These are phyloP conservation scores for Myxozyma mucilagina DNA, from an alignment of 805 yeast species.

Conservation along the genomic window DNA sequence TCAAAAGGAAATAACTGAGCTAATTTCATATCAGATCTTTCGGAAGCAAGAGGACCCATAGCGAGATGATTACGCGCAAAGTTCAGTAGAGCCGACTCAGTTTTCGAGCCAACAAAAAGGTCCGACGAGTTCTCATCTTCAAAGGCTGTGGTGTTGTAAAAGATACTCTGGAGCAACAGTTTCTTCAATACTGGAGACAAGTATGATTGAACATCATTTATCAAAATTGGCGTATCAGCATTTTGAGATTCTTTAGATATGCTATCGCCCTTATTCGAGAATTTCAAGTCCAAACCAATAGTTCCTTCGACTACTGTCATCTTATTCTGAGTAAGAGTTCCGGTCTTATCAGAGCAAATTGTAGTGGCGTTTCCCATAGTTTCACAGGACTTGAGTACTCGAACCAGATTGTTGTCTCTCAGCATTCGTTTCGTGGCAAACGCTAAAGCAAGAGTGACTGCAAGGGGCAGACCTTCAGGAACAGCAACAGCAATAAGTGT, in stretches of 20 bases:
- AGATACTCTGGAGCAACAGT: slow-evolving; percentile 56
- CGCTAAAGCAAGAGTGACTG: slow-evolving; percentile 94
- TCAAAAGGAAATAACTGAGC: slow-evolving; percentile 87
- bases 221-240: slow-evolving; percentile 19
- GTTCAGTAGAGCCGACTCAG: slow-evolving; percentile 83
- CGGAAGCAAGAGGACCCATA: slow-evolving; percentile 48
- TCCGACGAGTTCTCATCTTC: slow-evolving; percentile 53
- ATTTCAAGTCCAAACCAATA: slow-evolving; percentile 54
- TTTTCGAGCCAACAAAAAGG: slow-evolving; percentile 85
- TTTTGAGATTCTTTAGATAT: not conserved
- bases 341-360: slow-evolving; percentile 95
- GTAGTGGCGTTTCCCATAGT: slow-evolving; percentile 99
- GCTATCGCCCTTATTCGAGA: slow-evolving; percentile 35
- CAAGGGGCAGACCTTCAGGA: slow-evolving; percentile 98
- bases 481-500: slow-evolving; percentile 96
- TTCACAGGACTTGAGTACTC: slow-evolving; percentile 91
- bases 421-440: slow-evolving; percentile 99
- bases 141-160: slow-evolving; percentile 86
- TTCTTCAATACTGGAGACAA: slow-evolving; percentile 16
- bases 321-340: slow-evolving; percentile 89
- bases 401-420: slow-evolving; percentile 91
- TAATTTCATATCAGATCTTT: slow-evolving; percentile 49
- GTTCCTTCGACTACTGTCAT: slow-evolving; percentile 87
- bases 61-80: slow-evolving; percentile 62
- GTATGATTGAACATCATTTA: slow-evolving; percentile 29